Conservation (phyloP, 305 asterid species). For the Fraxinus angustifolia region DNA sequence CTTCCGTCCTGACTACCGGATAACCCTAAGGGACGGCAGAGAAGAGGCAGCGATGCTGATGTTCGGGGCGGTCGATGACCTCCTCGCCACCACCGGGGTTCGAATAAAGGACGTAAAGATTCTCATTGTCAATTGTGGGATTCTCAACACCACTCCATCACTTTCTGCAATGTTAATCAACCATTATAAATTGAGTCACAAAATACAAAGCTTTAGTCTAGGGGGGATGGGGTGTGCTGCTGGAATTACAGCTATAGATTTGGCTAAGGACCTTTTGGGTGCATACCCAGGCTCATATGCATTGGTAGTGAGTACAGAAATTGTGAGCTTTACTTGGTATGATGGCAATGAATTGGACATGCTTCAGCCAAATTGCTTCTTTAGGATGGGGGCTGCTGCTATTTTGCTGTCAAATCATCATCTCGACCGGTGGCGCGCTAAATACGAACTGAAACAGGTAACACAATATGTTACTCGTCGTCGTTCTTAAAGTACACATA, state of each 20-base stretch:
- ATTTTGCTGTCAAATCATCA: conserved; percentile 52
- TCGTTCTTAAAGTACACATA: background rate
- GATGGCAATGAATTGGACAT: conserved; percentile 51
- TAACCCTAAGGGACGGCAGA: conserved; percentile 35
- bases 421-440: conserved; percentile 49
- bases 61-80: conserved; percentile 54
- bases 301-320: conserved; percentile 60
- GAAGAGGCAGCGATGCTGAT: conserved; percentile 50
- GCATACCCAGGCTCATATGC: conserved; percentile 55
- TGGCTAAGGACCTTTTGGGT: conserved; percentile 52
- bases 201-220: conserved; percentile 56
- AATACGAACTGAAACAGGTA: conserved; percentile 62
- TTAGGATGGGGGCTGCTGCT: conserved; percentile 63
- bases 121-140: conserved; percentile 58
- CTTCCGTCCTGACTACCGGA: conserved; percentile 34
- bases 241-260: conserved; percentile 49
- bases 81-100: conserved; percentile 40
- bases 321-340: conserved; percentile 53
- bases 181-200: conserved; percentile 48
- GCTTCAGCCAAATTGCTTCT: conserved; percentile 64
- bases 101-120: conserved; percentile 42
- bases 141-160: conserved; percentile 65
- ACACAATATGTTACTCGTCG: background rate
- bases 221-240: conserved; percentile 83
- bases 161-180: conserved; percentile 68